Evolutionary conservation across 2,329 filamentous ascomycete genomes (phyloP).

Genomic region (Fusarium napiforme): DNA sequence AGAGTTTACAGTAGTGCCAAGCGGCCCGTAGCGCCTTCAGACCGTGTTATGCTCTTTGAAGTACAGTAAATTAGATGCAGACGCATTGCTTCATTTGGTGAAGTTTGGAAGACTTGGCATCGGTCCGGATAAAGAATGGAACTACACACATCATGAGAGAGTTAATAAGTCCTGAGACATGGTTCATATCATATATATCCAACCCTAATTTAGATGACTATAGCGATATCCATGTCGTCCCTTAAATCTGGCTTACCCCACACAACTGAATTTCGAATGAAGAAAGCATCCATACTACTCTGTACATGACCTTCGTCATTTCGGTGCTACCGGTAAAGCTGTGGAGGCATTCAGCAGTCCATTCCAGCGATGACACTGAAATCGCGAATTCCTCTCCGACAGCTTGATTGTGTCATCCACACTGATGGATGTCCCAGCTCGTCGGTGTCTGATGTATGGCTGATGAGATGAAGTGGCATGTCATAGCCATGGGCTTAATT

Average conservation of each 20-base stretch:
- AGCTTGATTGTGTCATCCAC: slow-evolving; percentile 6
- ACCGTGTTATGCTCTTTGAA: not conserved
- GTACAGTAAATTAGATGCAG: not conserved
- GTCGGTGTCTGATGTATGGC: slow-evolving; percentile 5
- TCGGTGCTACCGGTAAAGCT: slow-evolving; percentile 10
- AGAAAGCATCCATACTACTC: not conserved
- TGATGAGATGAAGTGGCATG: not conserved
- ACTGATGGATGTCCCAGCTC: not conserved
- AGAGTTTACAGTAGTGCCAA: slow-evolving; percentile 28
- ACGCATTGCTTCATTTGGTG: slow-evolving; percentile 10
- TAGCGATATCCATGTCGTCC: not conserved
- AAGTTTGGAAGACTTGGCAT: not conserved
- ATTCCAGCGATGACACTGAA: not conserved
- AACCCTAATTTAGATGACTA: not conserved
- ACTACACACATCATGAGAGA: not conserved
- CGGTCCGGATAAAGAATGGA: not conserved
- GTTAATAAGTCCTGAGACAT: not conserved
- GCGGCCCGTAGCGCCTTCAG: slow-evolving; percentile 31
- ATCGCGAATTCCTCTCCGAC: not conserved
- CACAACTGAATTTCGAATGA: slow-evolving; percentile 6
- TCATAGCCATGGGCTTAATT: not conserved
- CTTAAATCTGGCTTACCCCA: slow-evolving; percentile 9
- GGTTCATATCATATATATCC: not conserved
- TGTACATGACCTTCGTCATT: slow-evolving; percentile 20
- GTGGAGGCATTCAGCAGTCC: not conserved